A percentile compares a stretch with the other conserved stretches of the same genome.
These are phyloP conservation scores for Rhizopogon vinicolor DNA, from an alignment of 768 basidiomycete species.

Conservation along the genomic window DNA sequence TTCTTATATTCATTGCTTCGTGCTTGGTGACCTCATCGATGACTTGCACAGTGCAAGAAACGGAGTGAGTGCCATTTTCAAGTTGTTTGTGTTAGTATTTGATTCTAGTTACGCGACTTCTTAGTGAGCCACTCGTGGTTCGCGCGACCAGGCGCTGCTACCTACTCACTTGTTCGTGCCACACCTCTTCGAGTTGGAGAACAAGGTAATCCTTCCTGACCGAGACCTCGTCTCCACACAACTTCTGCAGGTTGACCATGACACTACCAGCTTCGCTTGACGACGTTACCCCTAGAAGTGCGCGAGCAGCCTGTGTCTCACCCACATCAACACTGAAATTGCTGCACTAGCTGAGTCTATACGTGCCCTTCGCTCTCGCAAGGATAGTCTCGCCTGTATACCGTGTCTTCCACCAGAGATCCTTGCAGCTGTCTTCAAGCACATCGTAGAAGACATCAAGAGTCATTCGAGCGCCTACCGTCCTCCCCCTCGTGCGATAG, in stretches of 20 bases:
- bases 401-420: constrained; percentile 17
- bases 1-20: background rate
- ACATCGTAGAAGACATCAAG: too few species aligned
- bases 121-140: too few species aligned
- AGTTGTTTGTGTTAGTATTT: background rate
- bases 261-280: too few species aligned
- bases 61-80: background rate
- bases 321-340: constrained; percentile 16
- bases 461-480: background rate
- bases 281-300: too few species aligned
- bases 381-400: constrained; percentile 12
- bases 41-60: background rate
- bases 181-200: too few species aligned
- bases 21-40: background rate
- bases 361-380: constrained; percentile 10
- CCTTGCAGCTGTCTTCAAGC: constrained; percentile 15
- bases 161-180: too few species aligned
- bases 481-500: constrained; percentile 14
- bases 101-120: too few species aligned
- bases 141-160: too few species aligned
- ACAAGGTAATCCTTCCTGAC: too few species aligned
- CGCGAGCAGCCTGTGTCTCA: background rate
- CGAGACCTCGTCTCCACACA: too few species aligned
- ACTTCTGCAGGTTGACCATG: too few species aligned
- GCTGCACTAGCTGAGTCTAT: constrained; percentile 7